These are phyloP conservation scores for Baeospora myosura DNA, from an alignment of 1,284 basidiomycete species.

Conservation along the genomic window DNA sequence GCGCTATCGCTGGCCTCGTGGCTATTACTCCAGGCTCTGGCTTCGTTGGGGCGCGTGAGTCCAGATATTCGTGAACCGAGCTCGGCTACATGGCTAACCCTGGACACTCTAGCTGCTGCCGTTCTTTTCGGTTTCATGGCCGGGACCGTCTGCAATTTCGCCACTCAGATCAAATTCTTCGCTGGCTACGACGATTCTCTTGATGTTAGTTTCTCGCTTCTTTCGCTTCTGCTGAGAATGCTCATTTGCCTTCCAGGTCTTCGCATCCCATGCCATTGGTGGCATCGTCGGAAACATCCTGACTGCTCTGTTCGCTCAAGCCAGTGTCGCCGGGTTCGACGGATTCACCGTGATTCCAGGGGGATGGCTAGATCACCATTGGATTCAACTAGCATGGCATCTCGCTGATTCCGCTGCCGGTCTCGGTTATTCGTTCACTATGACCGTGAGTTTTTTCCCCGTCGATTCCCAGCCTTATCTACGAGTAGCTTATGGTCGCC, in stretches of 20 bases:
- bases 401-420: constrained; percentile 75
- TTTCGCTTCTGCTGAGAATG: neutral
- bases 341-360: constrained; percentile 68
- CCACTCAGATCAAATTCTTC: constrained; percentile 86
- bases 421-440: constrained; percentile 71
- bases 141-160: constrained; percentile 85
- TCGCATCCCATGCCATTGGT: constrained; percentile 83
- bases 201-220: constrained; percentile 56
- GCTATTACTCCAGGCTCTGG: constrained; percentile 91
- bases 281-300: constrained; percentile 86
- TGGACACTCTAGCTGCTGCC: constrained; percentile 63
- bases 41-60: constrained; percentile 74
- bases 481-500: constrained; percentile 2
- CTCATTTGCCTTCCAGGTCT: constrained; percentile 49
- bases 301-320: constrained; percentile 84
- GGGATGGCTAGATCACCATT: constrained; percentile 90
- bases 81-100: too few species aligned
- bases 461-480: neutral
- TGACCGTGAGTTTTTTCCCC: constrained; percentile 59
- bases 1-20: constrained; percentile 85
- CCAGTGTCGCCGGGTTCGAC: constrained; percentile 79
- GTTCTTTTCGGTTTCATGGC: constrained; percentile 81
- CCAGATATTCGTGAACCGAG: too few species aligned
- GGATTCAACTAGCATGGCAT: constrained; percentile 81
- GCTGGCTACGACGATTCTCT: constrained; percentile 71